These are phyloP conservation scores for Botryotinia globosa DNA, from an alignment of 2,329 filamentous ascomycete genomes.

Conservation along the genomic window DNA sequence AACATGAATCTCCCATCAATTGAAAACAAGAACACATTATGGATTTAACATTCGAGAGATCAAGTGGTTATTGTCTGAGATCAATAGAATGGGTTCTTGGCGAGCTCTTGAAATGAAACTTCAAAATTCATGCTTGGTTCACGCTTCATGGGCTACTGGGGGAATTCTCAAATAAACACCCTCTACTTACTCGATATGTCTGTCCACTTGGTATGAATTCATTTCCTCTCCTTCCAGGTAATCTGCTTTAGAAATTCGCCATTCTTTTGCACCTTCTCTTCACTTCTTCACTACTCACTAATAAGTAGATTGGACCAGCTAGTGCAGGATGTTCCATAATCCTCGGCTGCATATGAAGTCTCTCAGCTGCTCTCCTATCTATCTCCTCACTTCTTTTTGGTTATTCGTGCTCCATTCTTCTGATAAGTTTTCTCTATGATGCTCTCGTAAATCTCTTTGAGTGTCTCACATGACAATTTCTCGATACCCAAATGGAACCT, in stretches of 20 bases:
- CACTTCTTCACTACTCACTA: background rate
- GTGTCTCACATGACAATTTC: background rate
- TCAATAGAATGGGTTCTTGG: background rate
- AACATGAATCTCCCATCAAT: background rate
- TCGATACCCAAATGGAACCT: background rate
- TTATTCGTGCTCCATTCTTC: background rate
- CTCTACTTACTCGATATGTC: background rate
- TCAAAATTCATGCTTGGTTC: background rate
- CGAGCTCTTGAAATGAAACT: background rate
- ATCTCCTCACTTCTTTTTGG: background rate
- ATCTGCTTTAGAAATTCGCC: accelerated
- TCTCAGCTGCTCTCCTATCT: background rate
- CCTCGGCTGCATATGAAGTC: background rate
- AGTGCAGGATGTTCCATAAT: background rate
- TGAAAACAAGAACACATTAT: background rate
- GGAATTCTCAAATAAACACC: background rate
- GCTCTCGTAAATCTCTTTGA: background rate
- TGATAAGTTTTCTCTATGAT: background rate
- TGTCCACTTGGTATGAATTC: background rate
- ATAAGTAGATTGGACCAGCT: background rate
- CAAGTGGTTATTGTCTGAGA: background rate
- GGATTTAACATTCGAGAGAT: background rate
- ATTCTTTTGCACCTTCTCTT: background rate
- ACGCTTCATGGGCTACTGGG: background rate
- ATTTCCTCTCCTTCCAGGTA: accelerated